Evolutionary conservation across 169 alveolate genomes (phyloP).

Genomic region (Pseudocohnilembus persalinus): DNA sequence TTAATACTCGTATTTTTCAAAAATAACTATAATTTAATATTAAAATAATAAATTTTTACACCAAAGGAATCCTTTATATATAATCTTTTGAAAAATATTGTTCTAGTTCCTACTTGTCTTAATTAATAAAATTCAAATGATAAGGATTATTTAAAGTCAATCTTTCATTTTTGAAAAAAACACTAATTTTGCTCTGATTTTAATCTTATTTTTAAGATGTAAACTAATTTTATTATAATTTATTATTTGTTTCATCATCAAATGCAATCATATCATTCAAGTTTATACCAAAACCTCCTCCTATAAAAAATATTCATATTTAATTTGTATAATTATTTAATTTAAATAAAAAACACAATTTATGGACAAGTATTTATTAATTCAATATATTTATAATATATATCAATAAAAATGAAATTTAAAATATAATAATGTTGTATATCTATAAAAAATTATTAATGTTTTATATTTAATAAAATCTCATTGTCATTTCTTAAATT

Average conservation of each 20-base stretch:
- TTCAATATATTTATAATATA: too few relatives aligned
- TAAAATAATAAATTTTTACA: not conserved
- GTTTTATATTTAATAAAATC: too few relatives aligned
- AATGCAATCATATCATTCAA: not conserved
- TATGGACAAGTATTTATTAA: too few relatives aligned
- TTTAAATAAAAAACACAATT: not conserved
- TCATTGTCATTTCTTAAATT: too few relatives aligned
- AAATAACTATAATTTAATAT: not conserved
- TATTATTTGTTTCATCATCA: not conserved
- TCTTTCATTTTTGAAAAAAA: not conserved
- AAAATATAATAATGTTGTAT: too few relatives aligned
- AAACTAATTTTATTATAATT: too few relatives aligned
- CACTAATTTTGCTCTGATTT: not conserved
- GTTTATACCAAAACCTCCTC: not conserved
- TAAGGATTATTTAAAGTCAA: not conserved
- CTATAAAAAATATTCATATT: not conserved
- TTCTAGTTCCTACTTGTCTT: not conserved
- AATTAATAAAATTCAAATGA: not conserved
- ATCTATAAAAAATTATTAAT: too few relatives aligned
- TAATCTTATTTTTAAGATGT: not conserved
- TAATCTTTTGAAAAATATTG: not conserved
- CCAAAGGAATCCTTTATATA: not conserved
- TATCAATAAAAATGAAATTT: too few relatives aligned
- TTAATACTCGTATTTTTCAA: too few relatives aligned
- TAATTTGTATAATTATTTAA: not conserved